These are phyloP conservation scores for Quercus dentata DNA, from an alignment of 306 rosid species.

Conservation along the genomic window DNA sequence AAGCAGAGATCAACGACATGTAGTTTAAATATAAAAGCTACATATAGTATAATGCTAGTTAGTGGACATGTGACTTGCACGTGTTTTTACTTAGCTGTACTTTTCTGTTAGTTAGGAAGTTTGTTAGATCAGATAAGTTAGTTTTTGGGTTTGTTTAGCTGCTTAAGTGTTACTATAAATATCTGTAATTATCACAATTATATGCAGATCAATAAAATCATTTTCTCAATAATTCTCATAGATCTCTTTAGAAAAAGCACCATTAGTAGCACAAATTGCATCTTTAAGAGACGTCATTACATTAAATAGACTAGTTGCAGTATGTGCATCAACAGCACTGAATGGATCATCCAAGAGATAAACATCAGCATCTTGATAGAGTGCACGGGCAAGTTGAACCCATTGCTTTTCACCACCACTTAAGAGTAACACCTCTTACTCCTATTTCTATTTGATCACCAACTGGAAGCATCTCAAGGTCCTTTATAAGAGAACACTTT, in stretches of 20 bases:
- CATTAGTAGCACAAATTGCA: not conserved
- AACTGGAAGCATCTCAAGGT: slow-evolving; percentile 52
- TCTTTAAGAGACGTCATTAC: slow-evolving; percentile 12
- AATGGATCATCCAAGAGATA: slow-evolving; percentile 62
- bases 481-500: slow-evolving; percentile 45
- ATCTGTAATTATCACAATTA: no score
- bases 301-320: slow-evolving; percentile 43
- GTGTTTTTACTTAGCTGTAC: no score
- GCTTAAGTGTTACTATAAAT: no score
- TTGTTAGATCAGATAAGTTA: no score
- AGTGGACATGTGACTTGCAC: no score
- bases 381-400: slow-evolving; percentile 51
- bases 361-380: slow-evolving; percentile 49
- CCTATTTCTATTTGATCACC: slow-evolving; percentile 55
- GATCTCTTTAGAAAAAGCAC: not conserved
- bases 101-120: no score
- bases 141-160: no score
- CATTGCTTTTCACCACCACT: slow-evolving; percentile 56
- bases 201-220: no score
- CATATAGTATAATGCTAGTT: no score
- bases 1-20: no score
- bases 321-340: slow-evolving; percentile 70
- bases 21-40: no score
- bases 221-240: no score
- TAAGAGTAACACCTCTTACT: slow-evolving; percentile 53